These are phyloP conservation scores for Arthrobotrys pseudoclavata DNA, from an alignment of 2,329 filamentous ascomycete genomes.

Conservation along the genomic window DNA sequence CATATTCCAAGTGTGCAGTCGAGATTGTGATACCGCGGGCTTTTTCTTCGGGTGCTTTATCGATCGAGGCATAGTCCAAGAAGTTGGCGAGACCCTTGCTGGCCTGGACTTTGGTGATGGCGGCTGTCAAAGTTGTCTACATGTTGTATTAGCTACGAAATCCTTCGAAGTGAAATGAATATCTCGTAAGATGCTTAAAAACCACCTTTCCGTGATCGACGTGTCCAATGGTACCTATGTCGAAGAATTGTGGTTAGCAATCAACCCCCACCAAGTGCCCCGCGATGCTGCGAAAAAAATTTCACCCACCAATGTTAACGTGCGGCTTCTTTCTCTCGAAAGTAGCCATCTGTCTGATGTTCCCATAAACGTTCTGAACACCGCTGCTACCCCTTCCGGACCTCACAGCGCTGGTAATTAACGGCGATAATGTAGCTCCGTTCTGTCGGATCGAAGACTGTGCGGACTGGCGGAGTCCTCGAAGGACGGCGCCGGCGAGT, in stretches of 20 bases:
- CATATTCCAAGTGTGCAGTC: slow-evolving; percentile 97
- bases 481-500: slow-evolving; percentile 61
- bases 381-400: slow-evolving; percentile 72
- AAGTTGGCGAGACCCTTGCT: slow-evolving; percentile 94
- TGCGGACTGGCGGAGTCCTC: slow-evolving; percentile 59
- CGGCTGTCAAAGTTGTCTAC: slow-evolving; percentile 96
- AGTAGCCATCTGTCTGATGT: slow-evolving; percentile 62
- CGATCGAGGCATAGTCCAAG: slow-evolving; percentile 97
- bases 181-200: slow-evolving; percentile 49
- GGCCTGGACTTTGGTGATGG: slow-evolving; percentile 97
- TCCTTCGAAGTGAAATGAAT: neutral
- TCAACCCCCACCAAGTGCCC: slow-evolving; percentile 58
- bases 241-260: slow-evolving; percentile 22
- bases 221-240: slow-evolving; percentile 91
- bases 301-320: slow-evolving; percentile 87
- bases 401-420: slow-evolving; percentile 51
- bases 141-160: slow-evolving; percentile 14
- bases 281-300: slow-evolving; percentile 62
- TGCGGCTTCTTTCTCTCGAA: slow-evolving; percentile 96
- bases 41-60: slow-evolving; percentile 98
- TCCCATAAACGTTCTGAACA: slow-evolving; percentile 60
- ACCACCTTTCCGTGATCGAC: slow-evolving; percentile 98
- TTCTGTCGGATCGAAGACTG: slow-evolving; percentile 60
- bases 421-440: slow-evolving; percentile 50
- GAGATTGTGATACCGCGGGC: slow-evolving; percentile 99